phyloP scores from a whole-genome alignment of 1,139 yeast species.

The Wickerhamomyces sp. region DNA sequence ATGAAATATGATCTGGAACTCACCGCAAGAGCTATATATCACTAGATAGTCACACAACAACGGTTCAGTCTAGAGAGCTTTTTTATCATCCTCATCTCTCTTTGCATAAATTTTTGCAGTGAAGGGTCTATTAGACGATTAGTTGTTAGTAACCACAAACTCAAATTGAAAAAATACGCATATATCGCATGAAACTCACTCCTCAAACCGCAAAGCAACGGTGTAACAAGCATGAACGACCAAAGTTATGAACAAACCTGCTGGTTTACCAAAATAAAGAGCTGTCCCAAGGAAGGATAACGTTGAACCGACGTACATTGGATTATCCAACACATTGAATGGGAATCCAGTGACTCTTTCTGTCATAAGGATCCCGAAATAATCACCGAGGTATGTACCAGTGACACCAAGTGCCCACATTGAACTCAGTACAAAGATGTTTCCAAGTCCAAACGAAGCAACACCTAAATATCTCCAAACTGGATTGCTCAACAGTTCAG shows the following conservation, averaged over 20 bases:
- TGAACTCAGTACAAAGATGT: constrained; percentile 71
- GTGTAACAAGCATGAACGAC: constrained; percentile 78
- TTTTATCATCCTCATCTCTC: constrained; percentile 38
- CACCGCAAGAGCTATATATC: too few species aligned
- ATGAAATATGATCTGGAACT: too few species aligned
- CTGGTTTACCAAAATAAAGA: constrained; percentile 82
- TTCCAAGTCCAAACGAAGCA: constrained; percentile 58
- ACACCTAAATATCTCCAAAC: constrained; percentile 40
- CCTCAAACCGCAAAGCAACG: constrained; percentile 83
- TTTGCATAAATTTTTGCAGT: constrained; percentile 82
- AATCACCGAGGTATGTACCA: constrained; percentile 95
- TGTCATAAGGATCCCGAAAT: constrained; percentile 91
- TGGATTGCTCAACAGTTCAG: constrained; percentile 35
- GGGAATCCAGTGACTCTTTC: constrained; percentile 93
- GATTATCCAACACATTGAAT: constrained; percentile 83
- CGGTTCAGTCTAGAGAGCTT: too few species aligned
- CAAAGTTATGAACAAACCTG: constrained; percentile 69
- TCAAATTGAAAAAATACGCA: neutral
- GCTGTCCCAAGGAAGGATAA: constrained; percentile 89
- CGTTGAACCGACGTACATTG: constrained; percentile 94
- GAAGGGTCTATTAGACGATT: constrained; percentile 55
- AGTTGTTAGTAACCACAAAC: constrained; percentile 6
- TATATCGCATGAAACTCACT: constrained; percentile 29
- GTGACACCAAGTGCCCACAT: constrained; percentile 96
- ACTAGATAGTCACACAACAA: too few species aligned